phyloP scores from a whole-genome alignment of 1,139 yeast genomes.

The Magnusiomyces sp. region DNA sequence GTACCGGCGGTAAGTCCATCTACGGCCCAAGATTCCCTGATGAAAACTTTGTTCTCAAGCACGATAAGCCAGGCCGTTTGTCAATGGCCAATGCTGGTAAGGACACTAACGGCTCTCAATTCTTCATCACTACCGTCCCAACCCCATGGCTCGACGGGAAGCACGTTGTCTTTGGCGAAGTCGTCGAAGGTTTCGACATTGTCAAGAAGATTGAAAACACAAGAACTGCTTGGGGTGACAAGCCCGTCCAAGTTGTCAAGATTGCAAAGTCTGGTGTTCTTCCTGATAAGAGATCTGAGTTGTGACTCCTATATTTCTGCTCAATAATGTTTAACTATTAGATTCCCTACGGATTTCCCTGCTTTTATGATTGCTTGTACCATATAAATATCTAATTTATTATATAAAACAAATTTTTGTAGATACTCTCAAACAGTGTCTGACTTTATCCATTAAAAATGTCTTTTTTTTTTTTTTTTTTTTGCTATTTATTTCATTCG shows the following conservation, averaged over 20 bases:
- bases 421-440: no score
- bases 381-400: background rate
- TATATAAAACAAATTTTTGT: no score
- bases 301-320: background rate
- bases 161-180: conserved; percentile 96
- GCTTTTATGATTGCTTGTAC: no score
- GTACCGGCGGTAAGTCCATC: conserved; percentile 94
- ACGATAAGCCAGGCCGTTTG: conserved; percentile 86
- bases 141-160: conserved; percentile 90
- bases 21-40: conserved; percentile 84
- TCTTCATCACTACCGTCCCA: conserved; percentile 87
- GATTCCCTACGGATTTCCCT: background rate
- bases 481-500: no score
- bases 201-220: conserved; percentile 68
- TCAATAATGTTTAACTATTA: background rate
- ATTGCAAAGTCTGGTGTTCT: conserved; percentile 78
- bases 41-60: conserved; percentile 78
- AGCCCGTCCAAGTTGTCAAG: conserved; percentile 56
- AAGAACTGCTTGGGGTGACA: conserved; percentile 68
- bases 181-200: conserved; percentile 73
- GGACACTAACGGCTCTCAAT: conserved; percentile 93
- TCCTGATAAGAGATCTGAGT: conserved; percentile 23
- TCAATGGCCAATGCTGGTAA: conserved; percentile 97
- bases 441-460: no score
- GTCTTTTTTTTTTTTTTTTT: no score